phyloP scores from a whole-genome alignment of 2,329 filamentous ascomycete genomes.

The Blastomyces silverae region DNA sequence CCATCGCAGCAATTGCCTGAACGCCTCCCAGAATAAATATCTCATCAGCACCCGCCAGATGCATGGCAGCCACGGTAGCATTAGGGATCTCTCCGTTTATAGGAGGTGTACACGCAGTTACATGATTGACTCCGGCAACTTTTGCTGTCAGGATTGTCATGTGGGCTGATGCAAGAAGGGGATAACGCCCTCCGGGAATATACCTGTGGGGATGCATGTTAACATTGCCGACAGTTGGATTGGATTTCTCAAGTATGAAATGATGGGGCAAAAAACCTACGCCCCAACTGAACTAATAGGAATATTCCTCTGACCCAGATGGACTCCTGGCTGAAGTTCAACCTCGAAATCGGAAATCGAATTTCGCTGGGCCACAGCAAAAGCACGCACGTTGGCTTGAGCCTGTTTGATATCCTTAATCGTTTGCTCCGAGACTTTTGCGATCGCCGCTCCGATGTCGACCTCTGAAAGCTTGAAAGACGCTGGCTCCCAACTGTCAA shows the following conservation, averaged over 20 bases:
- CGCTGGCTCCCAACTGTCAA: conserved; percentile 48
- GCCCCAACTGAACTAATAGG: conserved; percentile 45
- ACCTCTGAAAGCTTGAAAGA: conserved; percentile 45
- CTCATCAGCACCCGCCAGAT: conserved; percentile 46
- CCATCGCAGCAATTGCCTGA: conserved; percentile 50
- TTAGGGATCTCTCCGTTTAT: conserved; percentile 45
- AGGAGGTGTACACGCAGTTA: conserved; percentile 49
- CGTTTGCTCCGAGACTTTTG: conserved; percentile 42
- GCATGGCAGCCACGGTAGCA: conserved; percentile 47
- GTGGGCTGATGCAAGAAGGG: conserved; percentile 49
- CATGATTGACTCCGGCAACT: conserved; percentile 47
- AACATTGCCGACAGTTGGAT: not conserved
- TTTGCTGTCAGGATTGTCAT: conserved; percentile 54
- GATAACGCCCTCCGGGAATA: conserved; percentile 49
- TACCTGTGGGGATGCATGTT: conserved; percentile 29
- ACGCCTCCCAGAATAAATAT: conserved; percentile 49
- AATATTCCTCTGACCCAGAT: conserved; percentile 47
- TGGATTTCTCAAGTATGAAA: not conserved
- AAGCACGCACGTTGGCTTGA: conserved; percentile 46
- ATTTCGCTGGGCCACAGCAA: conserved; percentile 45
- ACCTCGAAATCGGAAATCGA: conserved; percentile 48
- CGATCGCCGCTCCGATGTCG: conserved; percentile 44
- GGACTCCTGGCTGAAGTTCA: conserved; percentile 46
- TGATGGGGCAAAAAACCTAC: conserved; percentile 26
- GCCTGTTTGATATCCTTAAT: conserved; percentile 50